Conservation (phyloP, 768 basidiomycete genomes). For the Macrolepiota dolichaula region DNA sequence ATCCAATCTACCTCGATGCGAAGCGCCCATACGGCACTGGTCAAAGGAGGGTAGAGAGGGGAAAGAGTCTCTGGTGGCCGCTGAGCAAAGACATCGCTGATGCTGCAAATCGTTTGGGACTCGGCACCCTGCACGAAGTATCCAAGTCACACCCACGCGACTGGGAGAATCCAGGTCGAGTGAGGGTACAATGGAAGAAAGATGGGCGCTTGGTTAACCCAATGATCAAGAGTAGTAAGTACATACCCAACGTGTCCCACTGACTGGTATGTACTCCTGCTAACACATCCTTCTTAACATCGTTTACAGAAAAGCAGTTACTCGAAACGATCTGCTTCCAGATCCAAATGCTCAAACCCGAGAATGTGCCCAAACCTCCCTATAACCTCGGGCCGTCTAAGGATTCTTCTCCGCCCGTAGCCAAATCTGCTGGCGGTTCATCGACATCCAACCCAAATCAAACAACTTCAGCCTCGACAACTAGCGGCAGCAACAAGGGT, state of each 20-base stretch:
- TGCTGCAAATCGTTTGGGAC: conserved; percentile 71
- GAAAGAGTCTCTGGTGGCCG: conserved; percentile 91
- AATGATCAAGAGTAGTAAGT: conserved; percentile 70
- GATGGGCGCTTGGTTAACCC: conserved; percentile 65
- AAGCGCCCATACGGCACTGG: conserved; percentile 86
- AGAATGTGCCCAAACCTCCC: conserved; percentile 63
- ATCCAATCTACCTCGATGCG: conserved; percentile 96
- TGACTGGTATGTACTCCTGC: neutral
- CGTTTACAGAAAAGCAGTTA: conserved; percentile 66
- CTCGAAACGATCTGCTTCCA: conserved; percentile 71
- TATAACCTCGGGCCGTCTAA: conserved; percentile 33
- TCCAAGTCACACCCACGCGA: conserved; percentile 90
- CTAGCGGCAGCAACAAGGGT: conserved; percentile 33
- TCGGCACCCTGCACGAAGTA: conserved; percentile 85
- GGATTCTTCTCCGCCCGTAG: conserved; percentile 11
- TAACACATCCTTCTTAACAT: neutral
- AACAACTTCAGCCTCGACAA: conserved; percentile 19
- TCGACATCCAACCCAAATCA: conserved; percentile 16
- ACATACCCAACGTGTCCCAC: conserved; percentile 22
- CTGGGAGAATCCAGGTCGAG: conserved; percentile 97
- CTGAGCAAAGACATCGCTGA: conserved; percentile 90
- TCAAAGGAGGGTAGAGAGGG: conserved; percentile 75
- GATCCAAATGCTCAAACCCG: conserved; percentile 72
- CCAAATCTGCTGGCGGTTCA: conserved; percentile 6
- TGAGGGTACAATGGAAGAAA: conserved; percentile 90